Evolutionary conservation across 345 rosid species (phyloP), one percentile per base, ranked within the genome.

Genomic region (Gynandropsis gynandra): DNA sequence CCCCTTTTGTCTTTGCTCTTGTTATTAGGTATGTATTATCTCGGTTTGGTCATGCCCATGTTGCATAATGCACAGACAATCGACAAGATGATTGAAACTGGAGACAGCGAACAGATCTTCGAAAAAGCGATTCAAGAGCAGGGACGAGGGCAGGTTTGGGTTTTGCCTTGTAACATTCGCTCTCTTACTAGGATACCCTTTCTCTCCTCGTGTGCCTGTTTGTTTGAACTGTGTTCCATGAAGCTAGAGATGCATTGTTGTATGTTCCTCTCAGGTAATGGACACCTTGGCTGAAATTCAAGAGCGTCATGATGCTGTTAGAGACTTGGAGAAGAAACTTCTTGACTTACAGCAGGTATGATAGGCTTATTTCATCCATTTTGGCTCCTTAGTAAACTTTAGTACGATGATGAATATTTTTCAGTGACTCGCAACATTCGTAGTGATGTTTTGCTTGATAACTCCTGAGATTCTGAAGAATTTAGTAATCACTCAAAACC

Each of bases 281-380:
- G 87, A 83, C 47, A 81, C 94, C 10, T 63, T 89, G 58, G 95
- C 85, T 60, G 97, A 89, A 67, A 89, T 89, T 54, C 97, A 89
- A 67, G 97, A 89, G 74, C 80, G 97, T 67, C 97, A 86, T 37
- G 97, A 86, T 42, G 90, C 97, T 0, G 95, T 81, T 13, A 79
- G 62, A 32, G 97, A 86, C 46, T 83, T 86, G 17, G 95, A 89
- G 80, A 83, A 78, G 65, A 86, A 78, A 76, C 97, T 89, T 61
- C 88, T 86, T 5, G 95, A 89, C 54, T 61, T 89, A 40, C 95
- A 89, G 45, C 90, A 89, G 83, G 97, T 86, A 73, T 19, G 63
- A 0, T 6, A 39, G 5, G 14, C 51, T 42, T 7, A 18, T 42
- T 56, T 36, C 56, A 20, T 54, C 10, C 10, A 4, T 16, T 39